Evolutionary conservation across 108 stramenopile genomes (phyloP).

Genomic region (Cylindrotheca closterium): DNA sequence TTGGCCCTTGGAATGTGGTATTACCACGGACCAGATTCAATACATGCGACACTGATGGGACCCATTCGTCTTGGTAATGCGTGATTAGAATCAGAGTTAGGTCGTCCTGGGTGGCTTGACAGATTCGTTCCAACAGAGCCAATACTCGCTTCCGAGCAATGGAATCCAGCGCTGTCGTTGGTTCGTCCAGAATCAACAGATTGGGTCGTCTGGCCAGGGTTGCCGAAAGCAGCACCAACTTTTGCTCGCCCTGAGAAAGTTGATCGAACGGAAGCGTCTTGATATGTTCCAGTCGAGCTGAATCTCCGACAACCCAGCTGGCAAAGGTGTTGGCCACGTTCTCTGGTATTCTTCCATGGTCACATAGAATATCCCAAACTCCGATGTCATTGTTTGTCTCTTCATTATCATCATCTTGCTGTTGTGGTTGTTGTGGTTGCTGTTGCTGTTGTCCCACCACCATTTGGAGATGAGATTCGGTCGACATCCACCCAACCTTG

Average conservation of each 20-base stretch:
- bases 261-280: slow-evolving; percentile 41
- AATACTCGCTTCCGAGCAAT: slow-evolving; percentile 53
- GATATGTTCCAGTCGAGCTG: slow-evolving; percentile 15
- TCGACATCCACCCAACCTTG: slow-evolving; percentile 71
- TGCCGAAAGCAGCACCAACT: slow-evolving; percentile 62
- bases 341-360: slow-evolving; percentile 12
- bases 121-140: slow-evolving; percentile 52
- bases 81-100: slow-evolving; percentile 72
- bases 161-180: slow-evolving; percentile 69
- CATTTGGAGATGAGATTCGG: slow-evolving; percentile 68
- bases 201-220: slow-evolving; percentile 60
- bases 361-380: background rate
- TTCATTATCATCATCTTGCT: slow-evolving; percentile 22
- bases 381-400: background rate
- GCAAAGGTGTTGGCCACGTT: slow-evolving; percentile 14
- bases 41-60: slow-evolving; percentile 50
- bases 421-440: slow-evolving; percentile 4
- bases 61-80: slow-evolving; percentile 62
- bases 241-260: slow-evolving; percentile 84
- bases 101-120: slow-evolving; percentile 40
- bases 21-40: slow-evolving; percentile 53
- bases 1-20: slow-evolving; percentile 36
- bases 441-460: slow-evolving; percentile 14
- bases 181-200: slow-evolving; percentile 75
- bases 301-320: background rate